Evolutionary conservation across 2,329 filamentous ascomycete species (phyloP).

Genomic region (Cladosporium sphaerospermum): DNA sequence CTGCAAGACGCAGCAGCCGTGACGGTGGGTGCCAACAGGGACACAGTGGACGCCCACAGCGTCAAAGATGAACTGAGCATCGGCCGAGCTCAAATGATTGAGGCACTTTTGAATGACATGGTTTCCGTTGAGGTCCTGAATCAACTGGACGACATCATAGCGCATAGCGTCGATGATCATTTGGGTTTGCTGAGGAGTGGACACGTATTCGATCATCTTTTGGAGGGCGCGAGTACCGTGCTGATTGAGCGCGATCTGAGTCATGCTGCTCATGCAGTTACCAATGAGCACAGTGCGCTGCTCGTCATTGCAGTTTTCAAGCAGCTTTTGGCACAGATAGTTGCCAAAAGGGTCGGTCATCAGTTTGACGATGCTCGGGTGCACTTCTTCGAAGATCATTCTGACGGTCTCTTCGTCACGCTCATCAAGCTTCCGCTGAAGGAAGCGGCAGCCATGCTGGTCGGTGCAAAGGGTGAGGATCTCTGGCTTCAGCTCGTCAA

Average conservation of each 20-base stretch:
- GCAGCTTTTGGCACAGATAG: constrained; percentile 96
- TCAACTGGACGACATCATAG: constrained; percentile 81
- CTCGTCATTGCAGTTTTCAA: constrained; percentile 91
- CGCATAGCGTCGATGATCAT: constrained; percentile 82
- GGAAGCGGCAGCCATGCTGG: constrained; percentile 91
- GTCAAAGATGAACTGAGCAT: constrained; percentile 95
- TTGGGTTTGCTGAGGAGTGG: constrained; percentile 74
- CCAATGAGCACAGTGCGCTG: constrained; percentile 90
- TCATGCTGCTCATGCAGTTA: constrained; percentile 81
- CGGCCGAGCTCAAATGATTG: constrained; percentile 77
- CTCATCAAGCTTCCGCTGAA: constrained; percentile 96
- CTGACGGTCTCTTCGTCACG: constrained; percentile 75
- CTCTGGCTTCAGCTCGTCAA: constrained; percentile 74
- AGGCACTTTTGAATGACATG: constrained; percentile 99
- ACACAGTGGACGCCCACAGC: constrained; percentile 83
- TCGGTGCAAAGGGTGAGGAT: constrained; percentile 94
- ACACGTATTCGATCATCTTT: constrained; percentile 99
- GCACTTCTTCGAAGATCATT: constrained; percentile 91
- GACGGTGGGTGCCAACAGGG: constrained; percentile 89
- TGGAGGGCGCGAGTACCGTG: constrained; percentile 93
- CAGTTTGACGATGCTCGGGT: constrained; percentile 87
- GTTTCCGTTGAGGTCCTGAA: constrained; percentile 96
- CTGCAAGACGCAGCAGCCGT: constrained; percentile 96
- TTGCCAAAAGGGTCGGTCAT: constrained; percentile 99
- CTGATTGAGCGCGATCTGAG: constrained; percentile 91